Percentiles rank a stretch among this genome's conserved stretches.
Conservation (phyloP, 2,329 filamentous ascomycete species). For the Neonectria ditissima region DNA sequence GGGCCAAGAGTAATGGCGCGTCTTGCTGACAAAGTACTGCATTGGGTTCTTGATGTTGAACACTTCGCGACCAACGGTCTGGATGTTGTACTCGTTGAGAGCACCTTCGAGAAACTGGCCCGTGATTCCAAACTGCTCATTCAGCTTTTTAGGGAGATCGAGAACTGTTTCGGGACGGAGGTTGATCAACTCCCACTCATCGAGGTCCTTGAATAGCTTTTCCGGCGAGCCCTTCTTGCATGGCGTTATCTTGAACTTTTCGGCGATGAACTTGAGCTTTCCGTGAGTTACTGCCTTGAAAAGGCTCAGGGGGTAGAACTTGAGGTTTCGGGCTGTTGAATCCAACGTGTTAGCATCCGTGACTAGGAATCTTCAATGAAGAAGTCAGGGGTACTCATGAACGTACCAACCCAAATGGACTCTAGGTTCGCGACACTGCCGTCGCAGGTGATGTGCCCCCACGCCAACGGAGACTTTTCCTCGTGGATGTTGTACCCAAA, state of each 20-base stretch:
- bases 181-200: constrained; percentile 59
- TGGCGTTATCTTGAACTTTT: constrained; percentile 54
- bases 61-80: constrained; percentile 53
- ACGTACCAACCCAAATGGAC: constrained; percentile 56
- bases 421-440: constrained; percentile 62
- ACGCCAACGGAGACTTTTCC: constrained; percentile 45
- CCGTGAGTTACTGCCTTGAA: constrained; percentile 49
- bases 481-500: constrained; percentile 57
- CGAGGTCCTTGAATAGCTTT: constrained; percentile 53
- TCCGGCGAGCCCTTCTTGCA: constrained; percentile 45
- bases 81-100: constrained; percentile 48
- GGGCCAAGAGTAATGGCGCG: constrained; percentile 62
- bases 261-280: constrained; percentile 51
- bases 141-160: constrained; percentile 54
- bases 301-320: constrained; percentile 59
- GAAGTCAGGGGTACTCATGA: too few species aligned
- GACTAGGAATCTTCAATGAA: too few species aligned
- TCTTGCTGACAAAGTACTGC: constrained; percentile 54
- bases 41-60: constrained; percentile 51
- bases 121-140: constrained; percentile 54
- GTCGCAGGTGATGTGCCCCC: constrained; percentile 60
- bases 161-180: constrained; percentile 54
- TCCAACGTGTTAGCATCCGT: constrained; percentile 27
- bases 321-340: constrained; percentile 56
- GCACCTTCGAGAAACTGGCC: constrained; percentile 48